Evolutionary conservation across 306 rosid species (phyloP).

Genomic region (Macrotyloma uniflorum): DNA sequence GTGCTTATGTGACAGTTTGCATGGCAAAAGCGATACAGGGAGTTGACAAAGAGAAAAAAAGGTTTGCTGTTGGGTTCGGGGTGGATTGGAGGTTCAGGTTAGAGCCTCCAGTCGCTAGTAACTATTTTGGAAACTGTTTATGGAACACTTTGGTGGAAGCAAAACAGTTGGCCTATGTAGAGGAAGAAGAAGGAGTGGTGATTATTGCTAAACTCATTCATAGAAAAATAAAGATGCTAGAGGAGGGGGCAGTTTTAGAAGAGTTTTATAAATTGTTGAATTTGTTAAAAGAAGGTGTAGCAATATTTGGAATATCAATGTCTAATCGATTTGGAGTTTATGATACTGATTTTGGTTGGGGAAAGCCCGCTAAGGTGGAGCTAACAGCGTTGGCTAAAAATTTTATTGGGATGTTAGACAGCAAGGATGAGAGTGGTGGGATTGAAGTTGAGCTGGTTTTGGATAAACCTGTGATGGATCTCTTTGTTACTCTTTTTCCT

Average conservation of each 20-base stretch:
- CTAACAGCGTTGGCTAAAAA: constrained; percentile 32
- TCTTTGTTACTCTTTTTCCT: background rate
- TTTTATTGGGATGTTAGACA: constrained; percentile 28
- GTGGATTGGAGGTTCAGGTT: too few species aligned
- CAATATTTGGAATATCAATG: constrained; percentile 35
- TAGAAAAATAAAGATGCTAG: background rate
- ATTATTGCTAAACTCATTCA: constrained; percentile 11
- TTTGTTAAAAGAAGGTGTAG: background rate
- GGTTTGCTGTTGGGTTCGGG: too few species aligned
- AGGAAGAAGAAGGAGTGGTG: background rate
- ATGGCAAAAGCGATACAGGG: too few species aligned
- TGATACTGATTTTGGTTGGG: constrained; percentile 58
- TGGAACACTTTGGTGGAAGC: too few species aligned
- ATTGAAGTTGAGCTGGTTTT: constrained; percentile 37
- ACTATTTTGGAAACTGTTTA: too few species aligned
- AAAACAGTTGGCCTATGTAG: too few species aligned
- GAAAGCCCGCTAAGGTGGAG: constrained; percentile 50
- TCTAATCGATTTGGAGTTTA: constrained; percentile 50
- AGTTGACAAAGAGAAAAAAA: too few species aligned
- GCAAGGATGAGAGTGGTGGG: constrained; percentile 33
- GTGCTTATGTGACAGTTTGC: too few species aligned
- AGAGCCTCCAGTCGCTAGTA: too few species aligned
- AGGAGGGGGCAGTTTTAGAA: background rate
- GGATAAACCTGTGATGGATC: constrained; percentile 16
- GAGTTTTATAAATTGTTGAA: too few species aligned